Conservation (phyloP, 495 filamentous ascomycete genomes). For the Monascus purpureus region DNA sequence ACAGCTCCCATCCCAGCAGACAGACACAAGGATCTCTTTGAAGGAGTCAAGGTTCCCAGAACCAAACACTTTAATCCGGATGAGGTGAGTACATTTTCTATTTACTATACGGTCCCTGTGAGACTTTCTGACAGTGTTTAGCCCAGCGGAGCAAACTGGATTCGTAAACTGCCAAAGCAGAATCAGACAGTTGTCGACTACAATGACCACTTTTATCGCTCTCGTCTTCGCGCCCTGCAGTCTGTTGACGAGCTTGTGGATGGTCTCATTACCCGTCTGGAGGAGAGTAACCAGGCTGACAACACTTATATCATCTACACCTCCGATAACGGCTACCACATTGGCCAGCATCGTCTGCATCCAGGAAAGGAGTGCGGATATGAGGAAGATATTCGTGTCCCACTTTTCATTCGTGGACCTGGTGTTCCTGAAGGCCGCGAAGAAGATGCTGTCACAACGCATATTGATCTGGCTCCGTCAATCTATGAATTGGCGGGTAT, state of each 20-base stretch:
- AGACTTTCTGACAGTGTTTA: constrained; percentile 16
- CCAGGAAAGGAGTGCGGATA: constrained; percentile 61
- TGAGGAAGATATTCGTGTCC: constrained; percentile 63
- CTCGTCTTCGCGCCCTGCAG: constrained; percentile 48
- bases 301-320: constrained; percentile 63
- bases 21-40: constrained; percentile 24
- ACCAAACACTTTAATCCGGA: constrained; percentile 32
- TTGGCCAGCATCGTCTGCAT: constrained; percentile 57
- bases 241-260: constrained; percentile 60
- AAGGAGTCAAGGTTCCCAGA: constrained; percentile 23
- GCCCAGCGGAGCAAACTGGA: constrained; percentile 51
- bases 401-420: constrained; percentile 47
- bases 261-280: constrained; percentile 35
- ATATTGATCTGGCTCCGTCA: constrained; percentile 57
- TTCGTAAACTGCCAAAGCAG: constrained; percentile 37
- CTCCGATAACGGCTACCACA: constrained; percentile 64
- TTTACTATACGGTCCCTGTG: constrained; percentile 28
- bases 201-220: constrained; percentile 55
- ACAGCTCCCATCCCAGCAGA: constrained; percentile 35
- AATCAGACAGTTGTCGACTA: constrained; percentile 42
- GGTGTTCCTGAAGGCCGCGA: constrained; percentile 30
- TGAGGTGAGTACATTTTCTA: constrained; percentile 16
- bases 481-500: constrained; percentile 39
- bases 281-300: constrained; percentile 38
- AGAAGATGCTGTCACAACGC: constrained; percentile 47